Conservation (phyloP, 2,329 filamentous ascomycete species). For the Epichloe sp. region DNA sequence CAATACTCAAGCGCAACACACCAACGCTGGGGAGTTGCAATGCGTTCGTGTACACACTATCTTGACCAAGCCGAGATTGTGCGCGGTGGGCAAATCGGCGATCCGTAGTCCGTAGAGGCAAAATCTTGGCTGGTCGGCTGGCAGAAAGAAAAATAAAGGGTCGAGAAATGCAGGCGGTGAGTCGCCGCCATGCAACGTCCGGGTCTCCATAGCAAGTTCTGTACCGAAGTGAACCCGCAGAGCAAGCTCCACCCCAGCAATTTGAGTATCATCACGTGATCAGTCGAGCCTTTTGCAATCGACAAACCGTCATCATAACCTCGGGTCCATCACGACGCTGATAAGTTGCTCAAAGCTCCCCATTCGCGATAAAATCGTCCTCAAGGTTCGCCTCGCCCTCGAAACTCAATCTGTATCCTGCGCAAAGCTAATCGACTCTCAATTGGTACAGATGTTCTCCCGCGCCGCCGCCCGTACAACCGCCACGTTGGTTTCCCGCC, state of each 20-base stretch:
- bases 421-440: conserved; percentile 27
- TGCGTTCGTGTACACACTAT: neutral
- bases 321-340: conserved; percentile 16
- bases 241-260: no score
- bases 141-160: conserved; percentile 16
- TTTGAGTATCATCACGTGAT: conserved; percentile 8
- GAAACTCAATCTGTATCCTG: neutral
- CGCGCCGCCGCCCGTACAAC: conserved; percentile 53
- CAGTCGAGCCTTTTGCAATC: conserved; percentile 15
- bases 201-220: no score
- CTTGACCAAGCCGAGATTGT: neutral
- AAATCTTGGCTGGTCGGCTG: conserved; percentile 4
- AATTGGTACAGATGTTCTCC: conserved; percentile 60
- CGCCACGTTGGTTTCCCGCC: conserved; percentile 63
- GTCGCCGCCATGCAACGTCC: neutral
- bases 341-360: conserved; percentile 14
- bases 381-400: conserved; percentile 10
- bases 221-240: no score
- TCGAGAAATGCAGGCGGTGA: conserved; percentile 14
- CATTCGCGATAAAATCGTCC: conserved; percentile 5
- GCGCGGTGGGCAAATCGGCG: conserved; percentile 3
- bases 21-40: conserved; percentile 12
- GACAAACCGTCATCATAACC: conserved; percentile 14
- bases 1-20: conserved; percentile 5
- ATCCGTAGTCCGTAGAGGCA: neutral